Base-by-base conservation (phyloP, 169 alveolate species). In the Plasmodium knowlesi region DNA sequence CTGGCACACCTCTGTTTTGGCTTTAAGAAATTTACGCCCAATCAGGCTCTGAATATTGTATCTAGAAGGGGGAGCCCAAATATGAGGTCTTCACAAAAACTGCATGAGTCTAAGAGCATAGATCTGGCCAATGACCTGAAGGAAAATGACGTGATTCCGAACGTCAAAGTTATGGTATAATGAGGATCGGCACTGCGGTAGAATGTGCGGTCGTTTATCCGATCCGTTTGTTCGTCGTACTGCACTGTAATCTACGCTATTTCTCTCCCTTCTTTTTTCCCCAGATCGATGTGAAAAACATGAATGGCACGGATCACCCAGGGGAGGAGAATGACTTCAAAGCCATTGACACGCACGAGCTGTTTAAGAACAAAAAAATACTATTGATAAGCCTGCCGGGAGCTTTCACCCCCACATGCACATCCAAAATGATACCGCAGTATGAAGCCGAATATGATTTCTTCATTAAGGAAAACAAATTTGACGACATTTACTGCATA, bases 401-500 rank as follows among this genome's bases (percentile, higher is more conserved):
- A 25, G 96, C 97, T 6, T 95, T 95, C 94, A 95, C 97, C 39
- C 97, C 97, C 14, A 92, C 96, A n/a, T 95, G 97, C 79, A 80
- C 95, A 19, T 76, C 95, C 28, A 73, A 90, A 82, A 95, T 94
- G 90, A 81, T 95, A 39, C 97, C 97, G 37, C 86, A 79, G 61
- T 95, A 90, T 76, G 97, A 95, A 50, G 61, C 32, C n/a, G 92
- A 74, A 91, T 95, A 95, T 84, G 96, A 91, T 8, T 79, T 39
- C 82, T 83, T 86, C 70, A 71, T 95, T 72, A 54, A 54, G 67
- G 93, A 81, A 16, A 88, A 73, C 46, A 95, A 95, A 30, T 71
- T 95, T 53, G 97, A 95, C 73, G 97, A 92, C 50, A 88, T 95
- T 8, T 95, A 95, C 89, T 95, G 97, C 94, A 81, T 95, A 22